Evolutionary conservation across 2,329 filamentous ascomycete genomes (phyloP).

Genomic region (Ophiostoma himal-ulmi): DNA sequence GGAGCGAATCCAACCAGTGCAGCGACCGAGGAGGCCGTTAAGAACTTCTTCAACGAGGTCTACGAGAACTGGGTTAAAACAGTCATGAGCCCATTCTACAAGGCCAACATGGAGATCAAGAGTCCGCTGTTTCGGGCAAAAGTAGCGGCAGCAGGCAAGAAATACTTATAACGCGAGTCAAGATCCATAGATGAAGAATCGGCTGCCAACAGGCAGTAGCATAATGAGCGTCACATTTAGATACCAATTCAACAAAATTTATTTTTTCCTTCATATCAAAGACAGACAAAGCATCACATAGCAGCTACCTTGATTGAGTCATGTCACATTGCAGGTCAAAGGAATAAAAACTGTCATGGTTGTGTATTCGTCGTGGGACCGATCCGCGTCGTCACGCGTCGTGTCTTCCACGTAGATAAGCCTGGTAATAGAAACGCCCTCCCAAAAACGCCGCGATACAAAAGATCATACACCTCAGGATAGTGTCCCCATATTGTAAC

Average conservation of each 20-base stretch:
- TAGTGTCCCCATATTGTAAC: slow-evolving; percentile 4
- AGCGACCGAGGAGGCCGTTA: slow-evolving; percentile 90
- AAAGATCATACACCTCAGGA: slow-evolving; percentile 17
- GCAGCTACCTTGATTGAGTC: neutral
- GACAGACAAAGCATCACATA: neutral
- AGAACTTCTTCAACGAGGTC: slow-evolving; percentile 89
- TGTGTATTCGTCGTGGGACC: slow-evolving; percentile 17
- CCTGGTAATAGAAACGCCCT: slow-evolving; percentile 19
- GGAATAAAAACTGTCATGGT: slow-evolving; percentile 16
- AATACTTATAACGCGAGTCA: slow-evolving; percentile 59
- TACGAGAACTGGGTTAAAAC: slow-evolving; percentile 97
- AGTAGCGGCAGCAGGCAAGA: slow-evolving; percentile 83
- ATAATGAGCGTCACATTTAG: slow-evolving; percentile 11
- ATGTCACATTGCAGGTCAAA: neutral
- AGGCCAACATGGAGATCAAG: slow-evolving; percentile 72
- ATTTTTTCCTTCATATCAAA: neutral
- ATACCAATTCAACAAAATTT: neutral
- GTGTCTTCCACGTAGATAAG: slow-evolving; percentile 17
- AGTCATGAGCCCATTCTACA: slow-evolving; percentile 95
- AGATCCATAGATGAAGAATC: neutral
- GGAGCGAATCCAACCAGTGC: slow-evolving; percentile 79
- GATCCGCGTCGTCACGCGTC: slow-evolving; percentile 21
- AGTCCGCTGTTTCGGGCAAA: slow-evolving; percentile 80
- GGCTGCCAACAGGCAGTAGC: neutral
- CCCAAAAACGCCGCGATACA: slow-evolving; percentile 22